Evolutionary conservation across 495 filamentous ascomycete genomes (phyloP).

Genomic region (Sordaria brevicollis): DNA sequence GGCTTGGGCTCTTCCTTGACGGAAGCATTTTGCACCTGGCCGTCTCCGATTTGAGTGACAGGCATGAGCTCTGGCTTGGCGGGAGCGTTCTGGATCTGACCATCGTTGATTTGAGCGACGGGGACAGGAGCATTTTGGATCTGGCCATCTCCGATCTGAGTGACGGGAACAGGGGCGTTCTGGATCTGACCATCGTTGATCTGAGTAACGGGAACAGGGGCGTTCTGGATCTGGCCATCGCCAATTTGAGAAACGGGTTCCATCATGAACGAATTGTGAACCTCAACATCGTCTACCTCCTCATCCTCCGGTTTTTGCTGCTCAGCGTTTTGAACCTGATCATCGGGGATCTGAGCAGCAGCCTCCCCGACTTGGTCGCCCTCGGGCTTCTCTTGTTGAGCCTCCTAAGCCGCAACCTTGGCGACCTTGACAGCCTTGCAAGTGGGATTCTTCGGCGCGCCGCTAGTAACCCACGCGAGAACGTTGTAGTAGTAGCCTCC

Average conservation of each 20-base stretch:
- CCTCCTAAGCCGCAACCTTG: background rate
- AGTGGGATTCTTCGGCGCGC: conserved; percentile 43
- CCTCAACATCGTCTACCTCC: too few species aligned
- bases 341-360: background rate
- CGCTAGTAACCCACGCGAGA: conserved; percentile 37
- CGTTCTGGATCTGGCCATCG: too few species aligned
- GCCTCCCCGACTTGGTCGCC: background rate
- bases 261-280: too few species aligned
- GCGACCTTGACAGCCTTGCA: conserved; percentile 39
- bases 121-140: too few species aligned
- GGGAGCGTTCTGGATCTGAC: background rate
- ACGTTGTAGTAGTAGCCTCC: conserved; percentile 41
- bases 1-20: background rate
- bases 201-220: too few species aligned
- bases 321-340: background rate
- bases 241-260: too few species aligned
- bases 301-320: background rate
- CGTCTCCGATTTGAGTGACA: background rate
- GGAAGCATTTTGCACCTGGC: background rate
- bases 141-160: too few species aligned
- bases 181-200: too few species aligned
- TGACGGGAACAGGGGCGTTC: too few species aligned
- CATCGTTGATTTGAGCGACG: background rate
- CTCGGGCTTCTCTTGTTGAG: background rate
- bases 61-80: background rate